Base-by-base conservation (phyloP, 257 asterid species). In the Coffea canephora region DNA sequence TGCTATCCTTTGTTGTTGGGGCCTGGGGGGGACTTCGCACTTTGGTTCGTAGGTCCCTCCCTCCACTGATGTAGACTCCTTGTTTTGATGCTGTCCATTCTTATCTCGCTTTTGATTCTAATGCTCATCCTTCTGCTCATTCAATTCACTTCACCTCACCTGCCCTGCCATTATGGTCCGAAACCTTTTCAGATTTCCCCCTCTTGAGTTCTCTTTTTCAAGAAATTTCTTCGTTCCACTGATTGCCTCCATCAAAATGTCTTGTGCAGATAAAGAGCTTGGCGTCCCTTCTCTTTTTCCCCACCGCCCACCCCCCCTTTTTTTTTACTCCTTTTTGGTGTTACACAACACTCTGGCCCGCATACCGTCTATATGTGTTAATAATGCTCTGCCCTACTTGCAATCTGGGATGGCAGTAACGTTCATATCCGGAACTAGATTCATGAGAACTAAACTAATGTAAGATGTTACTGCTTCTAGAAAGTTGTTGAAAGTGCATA, bases 211-310 rank as follows among this genome's bases (percentile, higher is more conserved):
- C 39, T 64, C 70, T 65, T 65, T 83, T 83, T 79, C 59, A 61
- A 64, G n/a, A 27, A 69, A 49, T 73, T 74, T 84, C 82, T 57
- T 81, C 66, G 66, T 65, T 70, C 75, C 83, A 83, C 48, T 81
- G 36, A 74, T 78, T 78, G 69, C 77, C 79, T 83, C 84, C 71
- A 71, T 83, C 84, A 78, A 77, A 61, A 77, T 72, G 69, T 82
- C 80, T 78, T 50, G 61, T 69, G 65, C 78, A 65, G 84, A 79
- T 79, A 50, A 50, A 70, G 69, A 78, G 64, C 69, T 77, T 45
- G 52, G 5, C 55, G 77, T 61, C 71, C 74, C 46, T 46, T 31
- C 19, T 69, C 54, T 77, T 82, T 67, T 50, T 12, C 3, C 54
- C 31, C 31, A 27, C 31, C 31, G 31, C 31, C 31, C 31, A 27